A percentile compares a stretch with the other conserved stretches of the same genome.
phyloP scores from a whole-genome alignment of 2,329 filamentous ascomycete species.

The Colletotrichum tanaceti region DNA sequence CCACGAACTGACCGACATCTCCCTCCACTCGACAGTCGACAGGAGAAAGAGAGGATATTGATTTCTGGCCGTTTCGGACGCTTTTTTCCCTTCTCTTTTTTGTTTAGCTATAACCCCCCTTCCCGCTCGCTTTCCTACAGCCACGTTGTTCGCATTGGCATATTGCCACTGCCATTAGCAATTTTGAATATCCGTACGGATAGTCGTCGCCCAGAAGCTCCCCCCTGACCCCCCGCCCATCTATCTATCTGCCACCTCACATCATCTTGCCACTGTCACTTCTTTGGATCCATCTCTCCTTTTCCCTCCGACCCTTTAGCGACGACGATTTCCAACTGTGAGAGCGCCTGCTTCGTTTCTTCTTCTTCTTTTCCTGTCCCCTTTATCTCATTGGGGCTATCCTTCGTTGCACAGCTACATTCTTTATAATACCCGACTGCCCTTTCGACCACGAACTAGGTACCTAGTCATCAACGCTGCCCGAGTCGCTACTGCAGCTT shows the following conservation, averaged over 20 bases:
- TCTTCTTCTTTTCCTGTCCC: conserved; percentile 6
- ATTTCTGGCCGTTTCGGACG: not conserved
- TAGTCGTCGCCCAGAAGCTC: conserved; percentile 2
- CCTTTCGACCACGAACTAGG: conserved; percentile 9
- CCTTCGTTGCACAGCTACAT: conserved; percentile 22
- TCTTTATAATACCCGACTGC: conserved; percentile 31
- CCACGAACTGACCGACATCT: conserved; percentile 2
- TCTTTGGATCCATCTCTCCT: conserved; percentile 12
- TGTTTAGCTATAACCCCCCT: too few species aligned
- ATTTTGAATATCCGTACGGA: too few species aligned
- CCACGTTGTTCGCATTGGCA: conserved; percentile 6
- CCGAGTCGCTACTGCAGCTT: not conserved
- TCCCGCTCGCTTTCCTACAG: conserved; percentile 4
- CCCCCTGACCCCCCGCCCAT: not conserved
- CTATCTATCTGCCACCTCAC: conserved; percentile 13
- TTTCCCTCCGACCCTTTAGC: conserved; percentile 6
- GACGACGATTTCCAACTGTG: conserved; percentile 24
- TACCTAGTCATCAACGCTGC: not conserved
- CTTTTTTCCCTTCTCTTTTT: not conserved
- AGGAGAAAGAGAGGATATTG: conserved; percentile 3
- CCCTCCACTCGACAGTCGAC: not conserved
- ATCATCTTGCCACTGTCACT: conserved; percentile 28
- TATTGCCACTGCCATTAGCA: conserved; percentile 17
- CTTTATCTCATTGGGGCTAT: conserved; percentile 12
- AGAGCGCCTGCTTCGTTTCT: conserved; percentile 18